Base-by-base conservation (phyloP, 2,329 filamentous ascomycete species). In the Neopestalotiopsis sp. region DNA sequence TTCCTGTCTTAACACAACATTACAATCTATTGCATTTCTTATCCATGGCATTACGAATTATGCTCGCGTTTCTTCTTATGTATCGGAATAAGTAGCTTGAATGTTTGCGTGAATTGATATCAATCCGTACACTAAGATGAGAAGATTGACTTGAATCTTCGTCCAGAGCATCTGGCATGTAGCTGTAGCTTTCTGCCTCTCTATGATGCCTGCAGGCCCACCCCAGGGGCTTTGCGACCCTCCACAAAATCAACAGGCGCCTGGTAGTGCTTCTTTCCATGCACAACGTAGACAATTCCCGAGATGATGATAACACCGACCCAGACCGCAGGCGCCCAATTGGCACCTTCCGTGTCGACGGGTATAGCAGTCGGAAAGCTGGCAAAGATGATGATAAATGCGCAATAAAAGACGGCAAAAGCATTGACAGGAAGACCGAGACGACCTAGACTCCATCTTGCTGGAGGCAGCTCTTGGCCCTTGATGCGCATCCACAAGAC, bases 401-500 rank as follows among this genome's bases (percentile, higher is more conserved):
- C 52, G 49, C 34, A 59, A 45, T 67, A 67, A 32, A 67, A 42
- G 28, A 67, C 24, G 17, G 65, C 65, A 28, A 59, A 59, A 7
- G 57, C 57, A 20, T 61, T 61, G 59, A 61, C 12, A 4, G 32
- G 32, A 4, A 61, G 32, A 20, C 59, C 59, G 3, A 34, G n/a
- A 34, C 32, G 28, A 34, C 59, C 59, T 4, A 61, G 59, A 40
- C 30, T 34, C 30, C 28, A 61, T 61, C 32, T 61, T 20, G 59
- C 28, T 40, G 74, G 76, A 0, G 80, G 81, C 0, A 84, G 73
- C 0, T 76, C 73, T 34, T 78, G 72, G 17, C 74, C 71, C 1
- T 72, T 74, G 42, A 83, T 64, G 4, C 82, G 79, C 65, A 77
- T 77, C 69, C 78, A 74, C 45, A 81, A 71, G 10, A 77, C 71